Evolutionary conservation across 805 yeast genomes (phyloP).

Genomic region (Cyberlindnera mrakii): DNA sequence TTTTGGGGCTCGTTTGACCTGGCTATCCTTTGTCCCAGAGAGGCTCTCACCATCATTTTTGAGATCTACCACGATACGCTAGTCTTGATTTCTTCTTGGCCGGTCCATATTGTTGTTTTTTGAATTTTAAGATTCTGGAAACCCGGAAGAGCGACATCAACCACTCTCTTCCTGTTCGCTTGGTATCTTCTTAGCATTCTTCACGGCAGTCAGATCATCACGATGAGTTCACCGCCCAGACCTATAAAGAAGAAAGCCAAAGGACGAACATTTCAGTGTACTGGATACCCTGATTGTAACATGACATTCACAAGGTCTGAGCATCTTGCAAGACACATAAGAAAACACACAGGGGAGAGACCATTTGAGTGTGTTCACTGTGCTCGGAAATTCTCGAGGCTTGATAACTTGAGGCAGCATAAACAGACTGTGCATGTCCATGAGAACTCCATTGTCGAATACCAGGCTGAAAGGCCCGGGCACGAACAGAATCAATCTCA

Average conservation of each 20-base stretch:
- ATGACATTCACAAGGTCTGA: conserved; percentile 91
- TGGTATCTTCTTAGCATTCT: neutral
- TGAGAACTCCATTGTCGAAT: conserved; percentile 4
- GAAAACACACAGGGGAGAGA: conserved; percentile 92
- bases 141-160: too few relatives aligned
- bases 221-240: conserved; percentile 3
- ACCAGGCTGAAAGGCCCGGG: neutral
- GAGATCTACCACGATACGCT: too few relatives aligned
- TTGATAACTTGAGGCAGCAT: conserved; percentile 89
- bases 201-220: neutral
- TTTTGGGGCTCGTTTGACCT: too few relatives aligned
- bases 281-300: conserved; percentile 78
- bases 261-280: conserved; percentile 73
- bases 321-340: conserved; percentile 85
- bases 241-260: conserved; percentile 36
- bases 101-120: too few relatives aligned
- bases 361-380: conserved; percentile 88
- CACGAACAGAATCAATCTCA: neutral
- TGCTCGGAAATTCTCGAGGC: conserved; percentile 67
- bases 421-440: conserved; percentile 74
- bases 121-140: too few relatives aligned
- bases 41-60: too few relatives aligned
- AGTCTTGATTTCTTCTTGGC: too few relatives aligned
- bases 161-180: too few relatives aligned
- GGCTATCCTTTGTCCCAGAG: too few relatives aligned